A percentile compares a stretch with the other conserved stretches of the same genome.
Evolutionary conservation across 106 monocot genomes (phyloP).

Genomic region (Agapanthus africanus): DNA sequence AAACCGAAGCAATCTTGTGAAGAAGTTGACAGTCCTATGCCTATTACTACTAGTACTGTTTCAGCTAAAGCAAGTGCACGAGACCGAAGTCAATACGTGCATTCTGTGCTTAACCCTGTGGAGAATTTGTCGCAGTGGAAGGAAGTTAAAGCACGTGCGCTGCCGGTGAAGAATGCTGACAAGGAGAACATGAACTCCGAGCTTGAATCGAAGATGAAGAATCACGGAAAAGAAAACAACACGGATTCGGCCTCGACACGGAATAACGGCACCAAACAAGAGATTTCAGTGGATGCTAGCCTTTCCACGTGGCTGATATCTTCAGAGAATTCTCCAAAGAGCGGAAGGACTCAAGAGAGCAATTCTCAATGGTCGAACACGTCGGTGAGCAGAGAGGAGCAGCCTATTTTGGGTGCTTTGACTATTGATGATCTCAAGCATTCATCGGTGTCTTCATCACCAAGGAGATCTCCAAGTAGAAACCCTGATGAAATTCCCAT

Average conservation of each 20-base stretch:
- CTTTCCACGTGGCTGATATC: conserved; percentile 75
- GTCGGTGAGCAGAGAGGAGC: conserved; percentile 40
- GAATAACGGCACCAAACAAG: conserved; percentile 21
- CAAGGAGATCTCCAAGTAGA: conserved; percentile 49
- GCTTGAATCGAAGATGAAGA: conserved; percentile 4
- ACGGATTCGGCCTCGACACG: not conserved
- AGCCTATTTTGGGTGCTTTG: conserved; percentile 76
- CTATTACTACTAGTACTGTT: conserved; percentile 9
- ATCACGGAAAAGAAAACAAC: not conserved
- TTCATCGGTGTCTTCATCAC: conserved; percentile 40
- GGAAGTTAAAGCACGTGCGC: conserved; percentile 28
- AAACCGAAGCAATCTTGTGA: conserved; percentile 23
- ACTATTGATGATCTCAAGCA: conserved; percentile 71
- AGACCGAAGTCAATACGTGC: conserved; percentile 50
- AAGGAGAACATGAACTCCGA: conserved; percentile 39
- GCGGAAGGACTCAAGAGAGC: conserved; percentile 7
- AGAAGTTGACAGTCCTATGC: conserved; percentile 24
- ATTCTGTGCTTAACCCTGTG: conserved; percentile 59
- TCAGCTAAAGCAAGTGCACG: conserved; percentile 11
- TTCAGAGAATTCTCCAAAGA: conserved; percentile 16
- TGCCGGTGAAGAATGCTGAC: conserved; percentile 23
- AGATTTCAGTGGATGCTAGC: conserved; percentile 67
- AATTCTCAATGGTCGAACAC: conserved; percentile 33
- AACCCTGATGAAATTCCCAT: conserved; percentile 76
- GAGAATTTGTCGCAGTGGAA: conserved; percentile 71